Evolutionary conservation across 805 yeast species (phyloP), one percentile per base, ranked within the genome.

Genomic region (Ogataea pini): DNA sequence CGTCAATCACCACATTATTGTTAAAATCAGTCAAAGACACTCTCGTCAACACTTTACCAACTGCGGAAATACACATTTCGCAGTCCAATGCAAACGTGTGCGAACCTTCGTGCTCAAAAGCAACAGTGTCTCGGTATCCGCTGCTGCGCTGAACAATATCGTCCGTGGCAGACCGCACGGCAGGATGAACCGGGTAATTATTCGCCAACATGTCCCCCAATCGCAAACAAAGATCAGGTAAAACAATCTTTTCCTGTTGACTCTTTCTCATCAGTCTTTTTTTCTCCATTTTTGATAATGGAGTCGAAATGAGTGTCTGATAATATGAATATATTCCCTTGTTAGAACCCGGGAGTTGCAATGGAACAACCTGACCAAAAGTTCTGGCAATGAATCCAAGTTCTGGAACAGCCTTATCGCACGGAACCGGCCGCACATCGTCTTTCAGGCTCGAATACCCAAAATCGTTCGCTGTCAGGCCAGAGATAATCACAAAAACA

Each of bases 11-110:
- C 0, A 84, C 77, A 4, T 78, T 75, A 14, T 76, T 78, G 43
- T 80, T 74, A 56, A 78, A 80, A 62, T 86, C 83, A 1, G 90
- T 77, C 8, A 94, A 55, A 2, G 96, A 86, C 0, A 88, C 80
- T 45, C 97, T 73, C 0, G 98, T 82, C 34, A 92, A 71, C 1
- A 80, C 96, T 36, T 76, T 74, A 0, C 89, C 90, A 1, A 60
- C 52, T 0, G 71, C 77, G 0, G 91, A 68, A 49, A 75, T 69
- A 63, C 97, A 89, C 89, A 92, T 94, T 68, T 92, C 99, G 72
- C 99, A 94, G 68, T 92, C 99, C 16, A 94, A 55, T 0, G 96
- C 94, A 69, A 80, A 89, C 0, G 86, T 79, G 48, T 75, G 82
- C 0, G 86, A 76, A 0, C 83, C 84, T 8, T 73, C 82, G 52